A percentile compares a stretch with the other conserved stretches of the same genome.
phyloP scores from a whole-genome alignment of 345 rosid genomes.

The Anacardium occidentale region DNA sequence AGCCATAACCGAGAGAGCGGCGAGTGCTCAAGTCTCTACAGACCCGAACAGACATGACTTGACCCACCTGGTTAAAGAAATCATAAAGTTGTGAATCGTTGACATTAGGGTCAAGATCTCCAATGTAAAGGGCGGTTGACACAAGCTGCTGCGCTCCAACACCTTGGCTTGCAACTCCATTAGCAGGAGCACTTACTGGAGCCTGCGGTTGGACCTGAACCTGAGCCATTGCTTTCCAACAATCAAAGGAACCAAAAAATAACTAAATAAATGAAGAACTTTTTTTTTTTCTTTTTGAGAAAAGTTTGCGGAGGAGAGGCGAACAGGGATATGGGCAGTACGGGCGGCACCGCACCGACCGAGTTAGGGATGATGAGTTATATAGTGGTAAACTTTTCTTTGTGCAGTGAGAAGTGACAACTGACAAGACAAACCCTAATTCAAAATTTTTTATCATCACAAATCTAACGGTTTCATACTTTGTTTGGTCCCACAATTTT shows the following conservation, averaged over 20 bases:
- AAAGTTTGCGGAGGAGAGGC: neutral
- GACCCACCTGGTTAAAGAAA: conserved; percentile 53
- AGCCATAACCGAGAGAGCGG: conserved; percentile 47
- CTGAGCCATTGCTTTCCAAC: conserved; percentile 37
- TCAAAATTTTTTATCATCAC: neutral
- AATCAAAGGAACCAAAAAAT: neutral
- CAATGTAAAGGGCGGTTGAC: conserved; percentile 67
- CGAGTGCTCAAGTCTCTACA: conserved; percentile 57
- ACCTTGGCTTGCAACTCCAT: conserved; percentile 28
- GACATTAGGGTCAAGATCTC: conserved; percentile 67
- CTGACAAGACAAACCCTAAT: conserved; percentile 17
- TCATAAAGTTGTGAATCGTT: conserved; percentile 74
- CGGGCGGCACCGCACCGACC: conserved; percentile 35
- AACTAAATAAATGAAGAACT: neutral
- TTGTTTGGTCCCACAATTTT: neutral
- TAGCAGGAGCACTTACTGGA: conserved; percentile 20
- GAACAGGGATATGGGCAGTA: conserved; percentile 25
- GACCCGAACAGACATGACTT: conserved; percentile 68
- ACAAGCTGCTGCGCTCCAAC: conserved; percentile 34
- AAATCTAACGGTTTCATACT: neutral
- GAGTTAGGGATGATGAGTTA: conserved; percentile 1
- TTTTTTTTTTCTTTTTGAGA: neutral
- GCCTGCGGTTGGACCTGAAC: conserved; percentile 32
- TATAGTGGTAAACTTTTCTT: conserved; percentile 1
- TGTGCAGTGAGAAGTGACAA: neutral